A percentile compares a stretch with the other conserved stretches of the same genome.
These are phyloP conservation scores for Ceratobasidium sp. DNA, from an alignment of 1,284 basidiomycete genomes.

Conservation along the genomic window DNA sequence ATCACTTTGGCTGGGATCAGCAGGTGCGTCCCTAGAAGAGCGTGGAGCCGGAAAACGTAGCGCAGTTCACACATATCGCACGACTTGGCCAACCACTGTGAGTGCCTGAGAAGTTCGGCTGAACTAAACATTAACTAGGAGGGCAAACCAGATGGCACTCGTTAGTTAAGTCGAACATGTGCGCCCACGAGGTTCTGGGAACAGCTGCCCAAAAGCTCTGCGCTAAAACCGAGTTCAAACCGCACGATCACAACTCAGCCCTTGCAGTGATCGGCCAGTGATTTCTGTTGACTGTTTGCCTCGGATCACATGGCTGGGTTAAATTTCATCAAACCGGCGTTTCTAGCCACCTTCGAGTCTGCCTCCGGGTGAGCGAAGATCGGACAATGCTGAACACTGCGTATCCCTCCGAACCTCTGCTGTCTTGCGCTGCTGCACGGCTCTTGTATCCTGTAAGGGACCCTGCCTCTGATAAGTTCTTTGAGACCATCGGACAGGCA, in stretches of 20 bases:
- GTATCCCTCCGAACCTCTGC: slow-evolving; percentile 25
- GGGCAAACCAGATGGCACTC: neutral
- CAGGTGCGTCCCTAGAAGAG: neutral
- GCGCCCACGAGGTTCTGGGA: neutral
- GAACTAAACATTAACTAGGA: neutral
- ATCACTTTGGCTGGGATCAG: slow-evolving; percentile 15
- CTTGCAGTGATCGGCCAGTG: slow-evolving; percentile 27
- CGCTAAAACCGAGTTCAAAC: neutral
- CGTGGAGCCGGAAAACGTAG: neutral
- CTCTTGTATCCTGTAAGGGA: neutral
- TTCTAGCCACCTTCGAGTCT: slow-evolving; percentile 1
- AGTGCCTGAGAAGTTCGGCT: neutral
- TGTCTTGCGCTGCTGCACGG: slow-evolving; percentile 16
- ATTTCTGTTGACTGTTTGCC: slow-evolving; percentile 9
- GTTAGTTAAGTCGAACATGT: neutral
- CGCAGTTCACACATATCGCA: neutral
- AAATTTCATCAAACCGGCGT: neutral
- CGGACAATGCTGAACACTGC: neutral
- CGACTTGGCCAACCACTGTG: slow-evolving; percentile 15
- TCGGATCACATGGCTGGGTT: neutral
- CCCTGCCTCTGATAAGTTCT: neutral
- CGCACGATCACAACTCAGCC: neutral
- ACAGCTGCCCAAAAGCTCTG: slow-evolving; percentile 14
- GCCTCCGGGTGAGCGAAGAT: neutral
- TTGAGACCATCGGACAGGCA: neutral